These are phyloP conservation scores for Agastache rugosa DNA, from an alignment of 257 asterid species.

Conservation along the genomic window DNA sequence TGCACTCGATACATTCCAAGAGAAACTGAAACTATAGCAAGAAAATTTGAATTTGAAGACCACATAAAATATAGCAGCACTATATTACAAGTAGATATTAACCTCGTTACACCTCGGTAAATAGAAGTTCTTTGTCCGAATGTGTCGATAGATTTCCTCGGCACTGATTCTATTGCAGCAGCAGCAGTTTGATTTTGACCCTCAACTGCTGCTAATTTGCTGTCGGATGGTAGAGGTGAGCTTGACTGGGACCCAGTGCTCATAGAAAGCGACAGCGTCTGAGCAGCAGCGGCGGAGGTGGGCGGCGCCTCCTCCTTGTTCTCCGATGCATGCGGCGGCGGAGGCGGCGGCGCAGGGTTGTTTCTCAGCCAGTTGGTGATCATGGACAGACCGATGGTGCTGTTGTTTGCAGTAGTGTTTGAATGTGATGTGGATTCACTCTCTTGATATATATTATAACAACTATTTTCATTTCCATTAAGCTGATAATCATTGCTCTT, in stretches of 20 bases:
- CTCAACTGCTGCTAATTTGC: constrained; percentile 21
- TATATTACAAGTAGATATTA: not conserved
- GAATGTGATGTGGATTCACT: constrained; percentile 36
- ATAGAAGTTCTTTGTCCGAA: constrained; percentile 91
- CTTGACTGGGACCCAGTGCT: constrained; percentile 61
- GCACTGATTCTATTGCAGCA: constrained; percentile 60
- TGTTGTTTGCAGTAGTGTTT: not conserved
- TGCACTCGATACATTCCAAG: no score
- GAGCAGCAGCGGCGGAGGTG: constrained; percentile 35
- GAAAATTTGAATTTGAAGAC: not conserved
- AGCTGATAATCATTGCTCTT: not conserved
- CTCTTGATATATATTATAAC: constrained; percentile 39
- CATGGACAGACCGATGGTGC: constrained; percentile 74
- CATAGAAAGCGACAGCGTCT: constrained; percentile 73
- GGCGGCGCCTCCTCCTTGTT: not conserved
- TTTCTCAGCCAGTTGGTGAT: constrained; percentile 81
- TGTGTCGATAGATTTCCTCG: constrained; percentile 72
- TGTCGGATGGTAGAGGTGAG: constrained; percentile 8
- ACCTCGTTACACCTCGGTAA: constrained; percentile 87
- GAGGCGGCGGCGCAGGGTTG: constrained; percentile 41
- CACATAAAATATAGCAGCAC: not conserved
- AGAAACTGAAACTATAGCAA: not conserved
- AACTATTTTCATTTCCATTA: not conserved
- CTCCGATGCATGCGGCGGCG: not conserved
- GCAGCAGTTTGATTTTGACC: constrained; percentile 35